A percentile compares a stretch with the other conserved stretches of the same genome.
Conservation (phyloP, 2,329 filamentous ascomycete genomes). For the Neoascochyta sp. region DNA sequence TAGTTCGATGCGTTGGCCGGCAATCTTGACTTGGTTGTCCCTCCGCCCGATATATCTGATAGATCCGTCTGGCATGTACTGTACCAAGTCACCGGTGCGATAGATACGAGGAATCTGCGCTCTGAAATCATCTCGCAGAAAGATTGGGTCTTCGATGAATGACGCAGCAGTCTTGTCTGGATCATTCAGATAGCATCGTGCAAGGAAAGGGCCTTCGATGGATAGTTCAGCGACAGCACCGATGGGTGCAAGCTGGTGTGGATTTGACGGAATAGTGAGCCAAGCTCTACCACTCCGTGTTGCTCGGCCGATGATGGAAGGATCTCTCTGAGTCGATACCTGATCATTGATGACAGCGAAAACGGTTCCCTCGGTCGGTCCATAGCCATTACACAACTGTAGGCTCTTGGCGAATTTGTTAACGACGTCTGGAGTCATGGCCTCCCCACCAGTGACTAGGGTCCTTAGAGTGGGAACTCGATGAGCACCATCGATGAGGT, state of each 20-base stretch:
- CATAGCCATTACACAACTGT: slow-evolving; percentile 17
- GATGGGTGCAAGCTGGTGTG: slow-evolving; percentile 5
- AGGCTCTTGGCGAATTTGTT: slow-evolving; percentile 10
- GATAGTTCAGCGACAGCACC: slow-evolving; percentile 46
- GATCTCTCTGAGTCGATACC: slow-evolving; percentile 3
- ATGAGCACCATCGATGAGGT: slow-evolving; percentile 52
- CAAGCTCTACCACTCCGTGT: slow-evolving; percentile 50
- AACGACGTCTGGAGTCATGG: slow-evolving; percentile 14
- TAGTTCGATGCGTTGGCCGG: slow-evolving; percentile 19
- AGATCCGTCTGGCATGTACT: slow-evolving; percentile 11
- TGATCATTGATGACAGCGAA: slow-evolving; percentile 24
- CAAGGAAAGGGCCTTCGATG: slow-evolving; percentile 51
- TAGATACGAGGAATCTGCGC: slow-evolving; percentile 9
- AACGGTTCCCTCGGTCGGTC: slow-evolving; percentile 33
- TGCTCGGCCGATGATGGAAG: slow-evolving; percentile 41
- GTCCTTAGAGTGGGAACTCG: slow-evolving; percentile 41
- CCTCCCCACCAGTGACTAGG: slow-evolving; percentile 41
- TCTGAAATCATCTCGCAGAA: not conserved
- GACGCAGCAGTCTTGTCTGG: slow-evolving; percentile 12
- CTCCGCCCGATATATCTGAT: slow-evolving; percentile 16
- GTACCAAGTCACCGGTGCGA: slow-evolving; percentile 21
- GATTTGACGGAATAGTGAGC: slow-evolving; percentile 28
- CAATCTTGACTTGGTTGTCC: slow-evolving; percentile 21
- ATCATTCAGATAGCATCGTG: slow-evolving; percentile 1
- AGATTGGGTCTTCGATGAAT: slow-evolving; percentile 11